Base-by-base conservation (phyloP, 306 rosid species). In the Canavalia gladiata region DNA sequence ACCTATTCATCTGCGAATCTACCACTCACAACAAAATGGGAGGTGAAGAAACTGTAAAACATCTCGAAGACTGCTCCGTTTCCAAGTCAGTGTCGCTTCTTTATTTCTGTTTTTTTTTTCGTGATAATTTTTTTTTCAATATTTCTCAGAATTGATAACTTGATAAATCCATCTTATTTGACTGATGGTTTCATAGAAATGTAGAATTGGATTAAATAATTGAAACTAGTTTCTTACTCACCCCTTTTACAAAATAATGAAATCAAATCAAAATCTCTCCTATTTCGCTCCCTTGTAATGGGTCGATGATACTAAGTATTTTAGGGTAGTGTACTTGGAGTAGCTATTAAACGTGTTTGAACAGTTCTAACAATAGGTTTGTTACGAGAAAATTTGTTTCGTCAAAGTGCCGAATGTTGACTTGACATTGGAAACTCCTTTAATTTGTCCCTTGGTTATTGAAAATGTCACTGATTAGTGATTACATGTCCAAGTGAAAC, bases 41-140 rank as follows among this genome's bases (percentile, higher is more conserved):
- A 57, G 75, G 85, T 67, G 88, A 95, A 83, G 99, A 91, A 77
- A 78, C 74, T 43, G 96, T 90, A 13, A 94, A 95, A 88, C 91
- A 95, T 59, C 88, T 92, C 58, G 97, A 90, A 79, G 97, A 95
- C 13, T 92, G 99, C 82, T 91, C 99, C 1, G 97, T 95, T 70
- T 84, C 97, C 84, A 92, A 95, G 97, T 92, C 18, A 83, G 92
- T 85, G 28, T 8, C 71, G 43, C 68, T 56, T 49, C 35, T 46
- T 51, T 49, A 0, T 56, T 30, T 59, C 25, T 13, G 5, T 25
- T 37, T 68, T 7, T 33, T 59, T 77, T 72, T 50, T 3, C 6
- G 3, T 72, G 0, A 13, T 29, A 41, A 6, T 25, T 79, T 11
- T 42, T 7, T 42, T 10, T 13, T 33, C 28, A 25, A 51, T 43